Evolutionary conservation across 768 basidiomycete species (phyloP), one percentile per base, ranked within the genome.

Genomic region (Pisolithus microcarpus): DNA sequence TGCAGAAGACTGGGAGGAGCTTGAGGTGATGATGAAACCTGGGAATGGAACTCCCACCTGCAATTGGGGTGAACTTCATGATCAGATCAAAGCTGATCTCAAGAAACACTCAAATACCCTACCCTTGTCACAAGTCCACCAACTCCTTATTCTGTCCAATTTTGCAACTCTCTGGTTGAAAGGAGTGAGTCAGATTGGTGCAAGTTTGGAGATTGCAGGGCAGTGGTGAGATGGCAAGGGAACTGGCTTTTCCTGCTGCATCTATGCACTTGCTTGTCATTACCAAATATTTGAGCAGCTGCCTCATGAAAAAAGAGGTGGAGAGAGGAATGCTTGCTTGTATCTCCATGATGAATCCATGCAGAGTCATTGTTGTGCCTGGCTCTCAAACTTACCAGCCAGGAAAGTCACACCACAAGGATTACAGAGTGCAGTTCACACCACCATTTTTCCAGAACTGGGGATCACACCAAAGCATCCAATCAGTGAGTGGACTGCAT

Each of bases 31-130:
- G 21, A 23, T 23, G 21, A 23, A 23, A 23, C 21, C 21, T 23
- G 21, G 21, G 21, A 23, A 23, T 23, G 21, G 21, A 23, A 23
- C 21, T 23, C 21, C 21, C 21, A 23, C 21, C 9, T 39, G 52
- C 3, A 50, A 56, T 30, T 69, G 67, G 67, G 36, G 49, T 19
- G 52, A 43, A 1, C 57, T 72, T 21, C 52, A 53, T 4, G 50
- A 59, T 5, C 64, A 71, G 46, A 65, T 72, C 53, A 67, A 66
- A 45, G 36, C 46, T 13, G 56, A 70, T 49, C 54, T 72, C 28
- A 65, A 63, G 45, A 67, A 63, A 30, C 49, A 61, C 18, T n/a
- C 36, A 10, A 64, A 58, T 37, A 52, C 37, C 0, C 47, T 48
- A 16, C 53, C 61, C 11, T 46, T 69, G 0, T 61, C 65, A 0